Evolutionary conservation across 768 basidiomycete genomes (phyloP).

Genomic region (Multifurca ochricompacta): DNA sequence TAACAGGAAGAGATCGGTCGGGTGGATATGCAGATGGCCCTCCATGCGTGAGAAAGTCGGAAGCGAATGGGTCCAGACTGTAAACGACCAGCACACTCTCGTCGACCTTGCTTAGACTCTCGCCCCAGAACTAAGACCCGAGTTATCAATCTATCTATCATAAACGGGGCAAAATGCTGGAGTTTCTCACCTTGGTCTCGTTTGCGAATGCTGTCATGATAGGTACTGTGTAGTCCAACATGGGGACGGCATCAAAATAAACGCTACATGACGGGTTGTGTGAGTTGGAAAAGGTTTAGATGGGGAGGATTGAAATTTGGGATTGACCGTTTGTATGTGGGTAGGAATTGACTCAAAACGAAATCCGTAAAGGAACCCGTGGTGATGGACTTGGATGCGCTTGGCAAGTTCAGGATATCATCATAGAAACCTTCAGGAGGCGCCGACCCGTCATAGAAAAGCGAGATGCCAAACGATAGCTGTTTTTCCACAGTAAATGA

Average conservation of each 20-base stretch:
- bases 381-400: slow-evolving; percentile 28
- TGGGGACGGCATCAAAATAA: slow-evolving; percentile 1
- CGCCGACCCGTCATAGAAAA: slow-evolving; percentile 51
- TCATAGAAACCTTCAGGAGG: slow-evolving; percentile 41
- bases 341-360: slow-evolving; percentile 28
- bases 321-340: slow-evolving; percentile 18
- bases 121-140: slow-evolving; percentile 38
- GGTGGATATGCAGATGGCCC: slow-evolving; percentile 18
- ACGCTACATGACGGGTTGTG: no score
- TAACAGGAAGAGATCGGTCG: slow-evolving; percentile 8
- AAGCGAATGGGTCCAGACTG: slow-evolving; percentile 20
- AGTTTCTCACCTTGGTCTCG: slow-evolving; percentile 1
- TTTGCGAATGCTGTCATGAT: slow-evolving; percentile 5
- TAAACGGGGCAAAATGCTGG: no score
- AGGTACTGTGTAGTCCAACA: background rate
- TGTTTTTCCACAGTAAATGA: slow-evolving; percentile 22
- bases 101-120: slow-evolving; percentile 26
- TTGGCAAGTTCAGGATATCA: slow-evolving; percentile 35
- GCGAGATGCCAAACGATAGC: background rate
- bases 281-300: no score
- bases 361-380: slow-evolving; percentile 32
- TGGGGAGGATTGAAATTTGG: no score
- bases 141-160: background rate
- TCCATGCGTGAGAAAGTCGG: slow-evolving; percentile 13
- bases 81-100: slow-evolving; percentile 38